phyloP scores from a whole-genome alignment of 2,329 filamentous ascomycete genomes.

The Parastagonospora nodorum region DNA sequence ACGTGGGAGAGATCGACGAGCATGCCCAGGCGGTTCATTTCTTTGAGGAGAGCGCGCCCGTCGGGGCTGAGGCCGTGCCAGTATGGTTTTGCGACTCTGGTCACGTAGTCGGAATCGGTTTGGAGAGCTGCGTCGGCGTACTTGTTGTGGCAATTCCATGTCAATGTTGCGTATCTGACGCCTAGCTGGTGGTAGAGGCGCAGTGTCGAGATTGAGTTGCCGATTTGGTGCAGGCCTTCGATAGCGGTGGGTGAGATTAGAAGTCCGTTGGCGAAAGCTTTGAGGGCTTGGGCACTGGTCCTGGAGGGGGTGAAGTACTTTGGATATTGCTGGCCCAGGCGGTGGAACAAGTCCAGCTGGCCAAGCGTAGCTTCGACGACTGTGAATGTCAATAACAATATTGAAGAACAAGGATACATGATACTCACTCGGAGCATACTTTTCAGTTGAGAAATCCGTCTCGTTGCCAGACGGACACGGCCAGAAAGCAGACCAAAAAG shows the following conservation, averaged over 20 bases:
- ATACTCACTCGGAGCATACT: constrained; percentile 68
- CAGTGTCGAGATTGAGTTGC: constrained; percentile 77
- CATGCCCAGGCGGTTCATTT: constrained; percentile 96
- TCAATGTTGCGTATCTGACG: constrained; percentile 85
- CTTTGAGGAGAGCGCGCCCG: constrained; percentile 71
- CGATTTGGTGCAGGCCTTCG: constrained; percentile 85
- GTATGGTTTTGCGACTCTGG: constrained; percentile 56
- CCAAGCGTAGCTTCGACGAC: constrained; percentile 71
- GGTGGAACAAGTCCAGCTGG: constrained; percentile 74
- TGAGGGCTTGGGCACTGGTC: constrained; percentile 65
- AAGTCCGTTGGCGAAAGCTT: constrained; percentile 52
- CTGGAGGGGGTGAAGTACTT: constrained; percentile 68
- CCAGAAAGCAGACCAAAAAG: constrained; percentile 91
- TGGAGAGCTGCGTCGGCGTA: constrained; percentile 85
- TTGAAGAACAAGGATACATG: not conserved
- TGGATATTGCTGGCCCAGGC: constrained; percentile 68
- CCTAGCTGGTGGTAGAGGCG: constrained; percentile 77
- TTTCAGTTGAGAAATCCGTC: constrained; percentile 73
- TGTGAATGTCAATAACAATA: constrained; percentile 30
- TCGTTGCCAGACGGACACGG: constrained; percentile 71
- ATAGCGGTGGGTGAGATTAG: constrained; percentile 46
- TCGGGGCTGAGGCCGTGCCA: constrained; percentile 75
- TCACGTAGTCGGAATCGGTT: constrained; percentile 49
- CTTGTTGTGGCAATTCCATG: constrained; percentile 90
- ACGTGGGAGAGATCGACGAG: constrained; percentile 88